These are phyloP conservation scores for Ogataea hybrid DNA, from an alignment of 1,139 yeast genomes.

Conservation along the genomic window DNA sequence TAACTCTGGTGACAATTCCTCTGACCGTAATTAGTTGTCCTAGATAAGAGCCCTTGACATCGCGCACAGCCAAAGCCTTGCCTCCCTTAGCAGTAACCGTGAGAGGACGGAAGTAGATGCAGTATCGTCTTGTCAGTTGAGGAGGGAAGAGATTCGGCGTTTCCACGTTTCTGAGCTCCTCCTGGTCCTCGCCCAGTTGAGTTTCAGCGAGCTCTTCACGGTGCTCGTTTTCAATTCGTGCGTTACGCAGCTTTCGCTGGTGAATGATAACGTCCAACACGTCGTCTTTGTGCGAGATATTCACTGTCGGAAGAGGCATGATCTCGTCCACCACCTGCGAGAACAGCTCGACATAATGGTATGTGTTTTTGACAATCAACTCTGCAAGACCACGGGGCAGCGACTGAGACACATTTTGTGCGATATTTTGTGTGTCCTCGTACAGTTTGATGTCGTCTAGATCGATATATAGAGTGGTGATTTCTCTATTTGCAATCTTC, in stretches of 20 bases:
- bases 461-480: slow-evolving; percentile 65
- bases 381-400: slow-evolving; percentile 40
- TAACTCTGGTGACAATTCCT: slow-evolving; percentile 93
- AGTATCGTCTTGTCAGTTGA: slow-evolving; percentile 81
- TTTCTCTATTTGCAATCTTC: slow-evolving; percentile 78
- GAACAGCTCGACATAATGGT: slow-evolving; percentile 77
- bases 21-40: slow-evolving; percentile 89
- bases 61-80: slow-evolving; percentile 81
- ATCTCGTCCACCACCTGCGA: slow-evolving; percentile 71
- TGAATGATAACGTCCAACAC: slow-evolving; percentile 91
- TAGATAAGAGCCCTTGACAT: slow-evolving; percentile 76
- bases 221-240: slow-evolving; percentile 66
- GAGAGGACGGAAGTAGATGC: slow-evolving; percentile 81
- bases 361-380: slow-evolving; percentile 68
- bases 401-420: slow-evolving; percentile 26
- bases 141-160: slow-evolving; percentile 68
- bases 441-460: slow-evolving; percentile 78
- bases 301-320: slow-evolving; percentile 79
- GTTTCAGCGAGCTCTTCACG: slow-evolving; percentile 45
- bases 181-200: slow-evolving; percentile 31
- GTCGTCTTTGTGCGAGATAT: slow-evolving; percentile 78
- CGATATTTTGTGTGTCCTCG: slow-evolving; percentile 45
- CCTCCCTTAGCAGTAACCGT: slow-evolving; percentile 41
- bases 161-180: slow-evolving; percentile 11
- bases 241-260: slow-evolving; percentile 83